phyloP scores from a whole-genome alignment of 2,329 filamentous ascomycete genomes.

The Xylaria multiplex region DNA sequence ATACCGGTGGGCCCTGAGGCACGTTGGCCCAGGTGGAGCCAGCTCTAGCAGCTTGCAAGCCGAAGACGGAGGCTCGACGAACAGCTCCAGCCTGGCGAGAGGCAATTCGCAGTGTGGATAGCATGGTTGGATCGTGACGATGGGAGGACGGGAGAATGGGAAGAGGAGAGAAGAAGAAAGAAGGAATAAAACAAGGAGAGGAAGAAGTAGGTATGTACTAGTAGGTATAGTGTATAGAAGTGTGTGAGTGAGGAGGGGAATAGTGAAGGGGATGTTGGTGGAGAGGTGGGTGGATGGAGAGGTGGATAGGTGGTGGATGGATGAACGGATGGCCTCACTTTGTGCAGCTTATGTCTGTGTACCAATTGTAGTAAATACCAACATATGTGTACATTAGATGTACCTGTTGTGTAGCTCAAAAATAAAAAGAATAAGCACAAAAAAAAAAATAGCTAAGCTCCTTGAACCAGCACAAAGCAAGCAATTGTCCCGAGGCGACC shows the following conservation, averaged over 20 bases:
- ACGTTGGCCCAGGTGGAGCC: conserved; percentile 91
- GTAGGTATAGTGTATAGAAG: too few species aligned
- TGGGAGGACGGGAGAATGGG: neutral
- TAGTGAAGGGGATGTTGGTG: too few species aligned
- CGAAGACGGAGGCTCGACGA: conserved; percentile 53
- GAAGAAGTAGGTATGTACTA: neutral
- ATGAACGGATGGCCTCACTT: too few species aligned
- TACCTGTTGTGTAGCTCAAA: neutral
- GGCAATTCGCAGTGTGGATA: conserved; percentile 65
- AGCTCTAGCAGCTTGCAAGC: conserved; percentile 59
- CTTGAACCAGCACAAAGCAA: too few species aligned
- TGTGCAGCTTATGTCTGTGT: too few species aligned
- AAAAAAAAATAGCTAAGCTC: too few species aligned
- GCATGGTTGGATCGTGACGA: conserved; percentile 56
- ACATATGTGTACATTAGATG: too few species aligned
- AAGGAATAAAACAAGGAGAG: neutral
- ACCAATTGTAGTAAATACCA: too few species aligned
- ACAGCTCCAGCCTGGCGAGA: conserved; percentile 57
- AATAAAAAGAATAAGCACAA: neutral
- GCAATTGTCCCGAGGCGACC: too few species aligned
- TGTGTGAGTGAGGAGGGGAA: too few species aligned
- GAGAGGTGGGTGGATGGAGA: too few species aligned
- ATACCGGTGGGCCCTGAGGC: conserved; percentile 90
- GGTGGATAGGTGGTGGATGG: too few species aligned
- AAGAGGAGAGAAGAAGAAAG: neutral